Evolutionary conservation across 2,329 filamentous ascomycete species (phyloP), one percentile per base, ranked within the genome.

Genomic region (Trichophyton rubrum): DNA sequence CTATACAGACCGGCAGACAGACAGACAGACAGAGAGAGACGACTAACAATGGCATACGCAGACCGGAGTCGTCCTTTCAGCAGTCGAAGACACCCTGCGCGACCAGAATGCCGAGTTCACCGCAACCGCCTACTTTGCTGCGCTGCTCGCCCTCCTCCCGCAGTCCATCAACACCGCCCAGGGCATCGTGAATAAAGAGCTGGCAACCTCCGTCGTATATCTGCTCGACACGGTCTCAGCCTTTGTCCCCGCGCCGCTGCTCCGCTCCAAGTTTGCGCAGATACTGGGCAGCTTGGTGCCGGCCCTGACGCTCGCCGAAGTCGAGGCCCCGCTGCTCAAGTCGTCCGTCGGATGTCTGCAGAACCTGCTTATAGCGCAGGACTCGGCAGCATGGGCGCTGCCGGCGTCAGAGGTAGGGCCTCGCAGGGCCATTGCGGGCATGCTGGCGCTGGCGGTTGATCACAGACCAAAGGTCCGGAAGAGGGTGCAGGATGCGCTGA

Each of bases 301-400:
- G 1, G 87, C 91, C 11, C 80, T 99, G 55, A 85, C 88, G 59
- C 80, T 89, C 65, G 79, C 84, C 49, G 88, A 93, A 68, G 88
- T 89, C 63, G 92, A 96, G 74, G 90, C 93, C 5, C 88, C 91
- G 3, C 81, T 97, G 6, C 78, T 97, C 60, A 82, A 89, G 68
- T 87, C 91, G 0, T 93, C 90, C 9, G 93, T 97, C 69, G 93
- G 93, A 68, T 95, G 89, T 70, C 81, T 99, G 43, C 92, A 97
- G 75, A 89, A 89, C n/a, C 79, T 99, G 56, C 80, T 99, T 57
- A 75, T 95, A 20, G 90, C 90, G 2, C 93, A 99, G 75, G 91
- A 99, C 77, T 82, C 85, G 7, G 78, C 86, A 55, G 86, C 90
- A 67, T 99, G 93, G 93, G 88, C 91, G 66, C 82, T 96, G 43